Percentiles rank a stretch among this genome's conserved stretches.
These are phyloP conservation scores for Cyphellophora attinorum DNA, from an alignment of 2,329 filamentous ascomycete species.

Conservation along the genomic window DNA sequence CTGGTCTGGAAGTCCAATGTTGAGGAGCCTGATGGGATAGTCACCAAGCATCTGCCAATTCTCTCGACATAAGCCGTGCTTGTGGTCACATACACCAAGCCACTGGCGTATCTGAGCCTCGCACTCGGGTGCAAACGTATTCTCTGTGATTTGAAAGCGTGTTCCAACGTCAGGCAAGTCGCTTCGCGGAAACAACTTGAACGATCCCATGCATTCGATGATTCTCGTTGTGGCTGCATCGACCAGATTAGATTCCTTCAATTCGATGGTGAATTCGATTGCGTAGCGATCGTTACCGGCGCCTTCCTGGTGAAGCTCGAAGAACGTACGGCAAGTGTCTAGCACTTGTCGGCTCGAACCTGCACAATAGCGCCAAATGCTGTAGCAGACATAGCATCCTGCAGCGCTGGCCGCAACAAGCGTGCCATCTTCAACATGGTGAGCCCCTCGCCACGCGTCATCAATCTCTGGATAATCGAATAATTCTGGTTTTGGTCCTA, in stretches of 20 bases:
- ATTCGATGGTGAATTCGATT: conserved; percentile 1
- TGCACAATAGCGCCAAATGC: conserved; percentile 2
- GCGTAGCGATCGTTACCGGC: not conserved
- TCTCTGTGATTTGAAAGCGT: not conserved
- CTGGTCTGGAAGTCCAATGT: not conserved
- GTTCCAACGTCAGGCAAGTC: not conserved
- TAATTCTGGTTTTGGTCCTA: conserved; percentile 1
- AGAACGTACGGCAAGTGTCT: not conserved
- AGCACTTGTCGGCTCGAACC: not conserved
- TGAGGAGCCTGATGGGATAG: not conserved
- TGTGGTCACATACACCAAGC: conserved; percentile 3
- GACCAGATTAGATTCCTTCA: not conserved
- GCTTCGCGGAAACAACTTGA: not conserved
- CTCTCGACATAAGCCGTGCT: conserved; percentile 1
- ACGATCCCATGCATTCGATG: not conserved
- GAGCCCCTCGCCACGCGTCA: conserved; percentile 4
- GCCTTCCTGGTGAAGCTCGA: conserved; percentile 1
- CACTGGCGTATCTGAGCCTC: not conserved
- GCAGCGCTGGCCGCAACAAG: conserved; percentile 1
- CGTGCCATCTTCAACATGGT: conserved; percentile 3
- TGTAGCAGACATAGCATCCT: conserved; percentile 5
- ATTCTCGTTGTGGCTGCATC: no score
- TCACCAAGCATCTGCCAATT: not conserved
- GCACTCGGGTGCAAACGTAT: conserved; percentile 1
- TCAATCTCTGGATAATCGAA: conserved; percentile 1